Conservation (phyloP, 306 rosid species). For the Carpinus viminea region DNA sequence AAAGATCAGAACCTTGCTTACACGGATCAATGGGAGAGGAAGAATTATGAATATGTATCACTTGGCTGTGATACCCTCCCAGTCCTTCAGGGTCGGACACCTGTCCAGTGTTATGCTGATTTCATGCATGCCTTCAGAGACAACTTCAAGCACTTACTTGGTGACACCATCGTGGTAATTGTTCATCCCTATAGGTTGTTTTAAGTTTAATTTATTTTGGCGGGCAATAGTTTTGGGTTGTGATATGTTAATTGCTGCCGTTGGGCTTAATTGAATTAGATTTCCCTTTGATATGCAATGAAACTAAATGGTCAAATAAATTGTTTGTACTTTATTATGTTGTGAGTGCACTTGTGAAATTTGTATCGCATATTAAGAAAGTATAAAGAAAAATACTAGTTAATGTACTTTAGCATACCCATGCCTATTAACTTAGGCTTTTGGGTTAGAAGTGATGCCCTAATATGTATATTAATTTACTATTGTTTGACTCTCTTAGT, state of each 20-base stretch:
- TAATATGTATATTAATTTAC: too few relatives aligned
- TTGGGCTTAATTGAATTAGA: too few relatives aligned
- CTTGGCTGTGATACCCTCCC: conserved; percentile 88
- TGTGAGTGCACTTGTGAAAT: too few relatives aligned
- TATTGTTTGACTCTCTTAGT: too few relatives aligned
- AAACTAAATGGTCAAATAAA: conserved; percentile 13
- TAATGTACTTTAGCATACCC: too few relatives aligned
- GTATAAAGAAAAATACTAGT: too few relatives aligned
- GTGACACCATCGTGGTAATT: conserved; percentile 88
- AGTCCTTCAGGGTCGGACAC: conserved; percentile 87
- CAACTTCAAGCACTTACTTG: conserved; percentile 76
- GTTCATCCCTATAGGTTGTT: not conserved
- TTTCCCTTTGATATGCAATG: not conserved
- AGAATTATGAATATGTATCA: conserved; percentile 80
- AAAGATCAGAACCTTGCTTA: conserved; percentile 81
- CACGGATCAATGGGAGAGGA: conserved; percentile 96
- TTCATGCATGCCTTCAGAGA: conserved; percentile 91
- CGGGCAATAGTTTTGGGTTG: not conserved
- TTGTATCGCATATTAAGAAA: too few relatives aligned
- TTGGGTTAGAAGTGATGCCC: too few relatives aligned
- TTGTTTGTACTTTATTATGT: not conserved
- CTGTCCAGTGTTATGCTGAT: conserved; percentile 87
- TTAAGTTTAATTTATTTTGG: not conserved
- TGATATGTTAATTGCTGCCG: too few relatives aligned
- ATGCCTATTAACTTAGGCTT: too few relatives aligned